Evolutionary conservation across 352 stramenopile genomes (phyloP).

Genomic region (Phytophthora fragariae): DNA sequence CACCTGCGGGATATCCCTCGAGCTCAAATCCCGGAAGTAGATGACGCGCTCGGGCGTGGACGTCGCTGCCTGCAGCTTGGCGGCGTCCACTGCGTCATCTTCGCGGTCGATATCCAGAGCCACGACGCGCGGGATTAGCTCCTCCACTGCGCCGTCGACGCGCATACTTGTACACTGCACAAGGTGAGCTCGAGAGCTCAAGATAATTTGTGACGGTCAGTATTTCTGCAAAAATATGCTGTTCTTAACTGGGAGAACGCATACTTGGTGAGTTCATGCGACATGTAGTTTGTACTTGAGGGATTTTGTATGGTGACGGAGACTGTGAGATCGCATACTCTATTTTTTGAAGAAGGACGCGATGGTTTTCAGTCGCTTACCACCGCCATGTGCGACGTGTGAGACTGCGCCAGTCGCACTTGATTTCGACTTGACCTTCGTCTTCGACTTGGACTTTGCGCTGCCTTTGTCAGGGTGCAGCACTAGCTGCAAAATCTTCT

Average conservation of each 20-base stretch:
- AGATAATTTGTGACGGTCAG: not conserved
- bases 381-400: constrained; percentile 50
- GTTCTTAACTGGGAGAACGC: constrained; percentile 21
- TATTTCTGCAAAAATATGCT: not conserved
- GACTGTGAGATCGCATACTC: constrained; percentile 33
- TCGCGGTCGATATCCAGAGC: constrained; percentile 32
- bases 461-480: constrained; percentile 19
- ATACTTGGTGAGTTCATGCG: constrained; percentile 7
- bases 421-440: constrained; percentile 19
- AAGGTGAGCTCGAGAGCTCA: not conserved
- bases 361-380: constrained; percentile 68
- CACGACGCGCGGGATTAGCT: constrained; percentile 27
- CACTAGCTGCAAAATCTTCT: constrained; percentile 85
- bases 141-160: constrained; percentile 21
- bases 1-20: constrained; percentile 90
- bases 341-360: constrained; percentile 76
- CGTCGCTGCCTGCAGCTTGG: constrained; percentile 13
- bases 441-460: constrained; percentile 19
- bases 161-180: not conserved
- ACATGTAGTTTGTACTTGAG: not conserved
- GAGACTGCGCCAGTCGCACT: constrained; percentile 26
- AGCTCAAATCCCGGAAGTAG: constrained; percentile 75
- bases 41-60: constrained; percentile 50
- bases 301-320: not conserved
- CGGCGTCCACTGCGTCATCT: not conserved